Evolutionary conservation across 495 filamentous ascomycete genomes (phyloP).

Genomic region (Poronia punctata): DNA sequence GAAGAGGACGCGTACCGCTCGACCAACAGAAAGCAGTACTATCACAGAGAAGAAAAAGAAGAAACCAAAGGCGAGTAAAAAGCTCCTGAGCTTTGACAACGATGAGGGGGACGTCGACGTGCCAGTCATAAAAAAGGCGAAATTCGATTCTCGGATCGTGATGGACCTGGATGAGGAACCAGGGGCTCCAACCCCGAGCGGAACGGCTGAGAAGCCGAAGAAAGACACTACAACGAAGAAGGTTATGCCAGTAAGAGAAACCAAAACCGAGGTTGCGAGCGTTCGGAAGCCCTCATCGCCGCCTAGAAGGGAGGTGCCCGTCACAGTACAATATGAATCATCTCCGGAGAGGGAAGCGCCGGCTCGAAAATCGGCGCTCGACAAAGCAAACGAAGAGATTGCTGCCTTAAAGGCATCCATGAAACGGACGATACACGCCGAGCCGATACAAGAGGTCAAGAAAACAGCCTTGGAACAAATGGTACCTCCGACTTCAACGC

Average conservation of each 20-base stretch:
- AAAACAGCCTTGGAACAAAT: conserved; percentile 60
- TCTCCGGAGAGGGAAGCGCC: conserved; percentile 43
- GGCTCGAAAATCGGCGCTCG: conserved; percentile 55
- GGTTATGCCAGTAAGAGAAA: conserved; percentile 20
- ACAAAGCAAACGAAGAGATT: conserved; percentile 86
- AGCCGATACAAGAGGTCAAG: conserved; percentile 51
- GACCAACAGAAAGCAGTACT: conserved; percentile 31
- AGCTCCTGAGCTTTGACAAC: conserved; percentile 80
- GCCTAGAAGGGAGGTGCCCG: conserved; percentile 16
- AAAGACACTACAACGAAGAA: conserved; percentile 24
- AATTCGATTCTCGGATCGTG: conserved; percentile 83
- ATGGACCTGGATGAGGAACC: conserved; percentile 44
- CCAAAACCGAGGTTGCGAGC: conserved; percentile 6
- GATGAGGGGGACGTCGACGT: conserved; percentile 70
- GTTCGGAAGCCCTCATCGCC: conserved; percentile 17
- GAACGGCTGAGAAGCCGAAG: conserved; percentile 23
- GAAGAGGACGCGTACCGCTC: conserved; percentile 51
- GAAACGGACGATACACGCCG: conserved; percentile 63
- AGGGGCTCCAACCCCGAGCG: conserved; percentile 20
- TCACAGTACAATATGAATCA: conserved; percentile 22
- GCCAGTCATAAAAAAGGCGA: conserved; percentile 72
- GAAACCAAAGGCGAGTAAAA: conserved; percentile 66
- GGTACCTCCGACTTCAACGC: conserved; percentile 72
- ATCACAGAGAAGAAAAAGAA: conserved; percentile 63
- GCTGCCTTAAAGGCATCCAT: conserved; percentile 86